phyloP scores from a whole-genome alignment of 2,329 filamentous ascomycete genomes.

The Beauveria asiatica region DNA sequence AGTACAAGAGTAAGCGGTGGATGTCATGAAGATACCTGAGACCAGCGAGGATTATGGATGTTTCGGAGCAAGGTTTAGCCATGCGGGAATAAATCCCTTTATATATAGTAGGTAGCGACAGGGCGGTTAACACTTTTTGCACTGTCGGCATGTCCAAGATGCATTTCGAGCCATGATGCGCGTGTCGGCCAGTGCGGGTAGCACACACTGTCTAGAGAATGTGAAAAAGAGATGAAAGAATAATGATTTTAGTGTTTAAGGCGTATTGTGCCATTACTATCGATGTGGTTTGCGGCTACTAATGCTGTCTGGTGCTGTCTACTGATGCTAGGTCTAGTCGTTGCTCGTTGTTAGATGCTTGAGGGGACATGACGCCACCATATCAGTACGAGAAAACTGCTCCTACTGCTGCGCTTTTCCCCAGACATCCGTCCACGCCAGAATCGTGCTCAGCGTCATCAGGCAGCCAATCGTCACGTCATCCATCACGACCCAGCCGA shows the following conservation, averaged over 20 bases:
- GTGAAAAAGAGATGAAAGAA: not conserved
- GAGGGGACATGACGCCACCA: not conserved
- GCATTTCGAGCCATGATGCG: not conserved
- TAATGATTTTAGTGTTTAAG: not conserved
- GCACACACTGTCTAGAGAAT: not conserved
- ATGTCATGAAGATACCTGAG: constrained; percentile 10
- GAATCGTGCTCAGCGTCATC: constrained; percentile 10
- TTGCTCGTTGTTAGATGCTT: not conserved
- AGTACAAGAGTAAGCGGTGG: constrained; percentile 4
- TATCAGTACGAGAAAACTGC: not conserved
- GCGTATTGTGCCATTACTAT: not conserved
- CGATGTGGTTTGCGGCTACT: not conserved
- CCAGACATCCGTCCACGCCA: constrained; percentile 10
- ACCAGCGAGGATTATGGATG: constrained; percentile 5
- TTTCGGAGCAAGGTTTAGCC: not conserved
- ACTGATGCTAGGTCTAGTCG: not conserved
- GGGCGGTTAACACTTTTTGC: not conserved
- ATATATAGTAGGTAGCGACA: constrained; percentile 7
- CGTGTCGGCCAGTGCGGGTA: not conserved
- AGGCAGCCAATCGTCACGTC: constrained; percentile 3
- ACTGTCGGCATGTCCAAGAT: not conserved
- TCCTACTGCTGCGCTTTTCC: not conserved
- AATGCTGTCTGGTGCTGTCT: not conserved
- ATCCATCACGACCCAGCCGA: constrained; percentile 9
- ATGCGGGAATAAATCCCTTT: not conserved